These are phyloP conservation scores for Alisma plantagoaquatica DNA, from an alignment of 106 monocot species.

Conservation along the genomic window DNA sequence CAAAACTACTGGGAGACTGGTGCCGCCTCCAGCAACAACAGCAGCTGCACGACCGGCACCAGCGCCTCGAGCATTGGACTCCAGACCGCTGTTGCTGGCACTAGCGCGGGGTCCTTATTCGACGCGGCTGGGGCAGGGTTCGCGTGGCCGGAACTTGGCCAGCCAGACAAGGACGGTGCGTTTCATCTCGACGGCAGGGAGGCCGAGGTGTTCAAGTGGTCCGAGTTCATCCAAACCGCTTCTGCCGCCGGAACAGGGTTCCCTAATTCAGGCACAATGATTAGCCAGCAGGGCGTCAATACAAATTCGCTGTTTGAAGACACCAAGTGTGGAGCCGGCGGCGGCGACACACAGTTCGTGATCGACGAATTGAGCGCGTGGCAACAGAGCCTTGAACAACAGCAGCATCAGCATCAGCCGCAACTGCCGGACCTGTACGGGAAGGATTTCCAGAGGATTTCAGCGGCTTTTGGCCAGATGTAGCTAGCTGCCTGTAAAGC, in stretches of 20 bases:
- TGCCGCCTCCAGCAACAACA: slow-evolving; percentile 27
- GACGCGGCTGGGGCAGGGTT: slow-evolving; percentile 24
- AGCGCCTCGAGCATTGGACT: slow-evolving; percentile 24
- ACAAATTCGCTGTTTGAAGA: slow-evolving; percentile 18
- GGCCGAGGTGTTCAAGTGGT: slow-evolving; percentile 23
- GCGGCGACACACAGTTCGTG: slow-evolving; percentile 41
- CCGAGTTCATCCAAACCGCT: slow-evolving; percentile 13
- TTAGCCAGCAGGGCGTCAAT: no score
- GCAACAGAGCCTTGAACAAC: slow-evolving; percentile 23
- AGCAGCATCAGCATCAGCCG: slow-evolving; percentile 33
- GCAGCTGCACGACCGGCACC: slow-evolving; percentile 27
- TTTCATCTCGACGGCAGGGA: neutral
- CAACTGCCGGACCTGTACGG: slow-evolving; percentile 35
- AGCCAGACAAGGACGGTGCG: neutral
- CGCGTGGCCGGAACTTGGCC: slow-evolving; percentile 9
- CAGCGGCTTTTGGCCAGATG: slow-evolving; percentile 52
- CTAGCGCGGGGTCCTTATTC: slow-evolving; percentile 25
- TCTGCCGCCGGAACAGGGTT: slow-evolving; percentile 3
- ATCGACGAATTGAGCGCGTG: slow-evolving; percentile 29
- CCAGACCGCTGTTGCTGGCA: no score
- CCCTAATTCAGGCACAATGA: slow-evolving; percentile 16
- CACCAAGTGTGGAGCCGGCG: slow-evolving; percentile 25
- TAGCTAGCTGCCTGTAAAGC: no score
- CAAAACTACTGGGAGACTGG: slow-evolving; percentile 24
- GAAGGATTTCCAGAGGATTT: slow-evolving; percentile 64